Evolutionary conservation across 2,329 filamentous ascomycete species (phyloP), one percentile per base, ranked within the genome.

Genomic region (Neonectria sp.): DNA sequence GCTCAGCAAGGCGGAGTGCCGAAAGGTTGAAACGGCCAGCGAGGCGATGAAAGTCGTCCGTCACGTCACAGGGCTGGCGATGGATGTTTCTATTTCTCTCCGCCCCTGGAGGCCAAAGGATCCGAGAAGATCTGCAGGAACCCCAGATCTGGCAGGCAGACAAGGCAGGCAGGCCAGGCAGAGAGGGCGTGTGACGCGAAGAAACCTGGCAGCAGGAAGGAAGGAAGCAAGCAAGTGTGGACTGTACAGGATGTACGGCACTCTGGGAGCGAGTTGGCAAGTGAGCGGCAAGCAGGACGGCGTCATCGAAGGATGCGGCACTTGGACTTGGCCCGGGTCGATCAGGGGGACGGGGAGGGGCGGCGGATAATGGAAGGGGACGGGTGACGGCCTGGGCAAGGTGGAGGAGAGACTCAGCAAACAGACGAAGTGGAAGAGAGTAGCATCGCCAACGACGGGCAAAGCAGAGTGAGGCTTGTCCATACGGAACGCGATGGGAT

Each of bases 71-170:
- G 51, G 56, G 56, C 43, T 60, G 55, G 21, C 21, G 45, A 53
- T 49, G 62, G 29, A n/a, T 56, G 52, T 31, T 60, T 35, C 29
- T 55, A 24, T 51, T 48, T 61, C n/a, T 51, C 37, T 33, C 35
- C 31, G 12, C 25, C 29, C 21, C n/a, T 25, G 51, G 55, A 43
- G 52, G 27, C 13, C 17, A 69, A 65, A 73, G 65, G 69, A 73
- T 68, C 71, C 67, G 66, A 71, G 53, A 52, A 60, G 64, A 70
- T 73, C 71, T 75, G 73, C 73, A 75, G 72, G 73, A 75, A 75
- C 73, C 69, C 70, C 69, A 75, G 73, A 75, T 75, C 72, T 73
- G 62, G 55, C 55, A 57, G 56, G 49, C 63, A 40, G 63, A 43
- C 31, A 55, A 55, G 49, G 5, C 49, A 51, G 59, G 40, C 46